Percentiles rank a stretch among this genome's conserved stretches.
Evolutionary conservation across 768 basidiomycete genomes (phyloP).

Genomic region (Collybiopsis confluens): DNA sequence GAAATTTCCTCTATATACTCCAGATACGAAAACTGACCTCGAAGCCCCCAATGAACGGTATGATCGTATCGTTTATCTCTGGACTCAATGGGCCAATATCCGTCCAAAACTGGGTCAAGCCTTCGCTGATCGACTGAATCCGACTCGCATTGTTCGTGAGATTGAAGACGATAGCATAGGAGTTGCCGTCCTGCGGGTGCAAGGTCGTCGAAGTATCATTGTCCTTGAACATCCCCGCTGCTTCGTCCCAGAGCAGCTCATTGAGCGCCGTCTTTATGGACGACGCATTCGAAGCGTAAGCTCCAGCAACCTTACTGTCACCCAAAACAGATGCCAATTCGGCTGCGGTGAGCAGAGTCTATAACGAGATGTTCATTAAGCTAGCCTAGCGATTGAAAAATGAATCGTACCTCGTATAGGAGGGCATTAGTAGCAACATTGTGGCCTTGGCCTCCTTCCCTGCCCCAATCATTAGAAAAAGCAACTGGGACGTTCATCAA

Average conservation of each 20-base stretch:
- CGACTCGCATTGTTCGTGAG: conserved; percentile 34
- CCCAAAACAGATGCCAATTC: conserved; percentile 29
- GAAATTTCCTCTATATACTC: conserved; percentile 2
- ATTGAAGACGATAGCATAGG: conserved; percentile 40
- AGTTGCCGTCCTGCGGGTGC: conserved; percentile 47
- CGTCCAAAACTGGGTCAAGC: conserved; percentile 44
- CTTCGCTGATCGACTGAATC: conserved; percentile 36
- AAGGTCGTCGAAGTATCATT: conserved; percentile 36
- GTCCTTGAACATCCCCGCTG: conserved; percentile 42
- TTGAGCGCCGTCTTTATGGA: conserved; percentile 37
- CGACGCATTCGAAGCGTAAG: conserved; percentile 29
- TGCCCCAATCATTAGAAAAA: conserved; percentile 45
- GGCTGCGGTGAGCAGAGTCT: conserved; percentile 30
- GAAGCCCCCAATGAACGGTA: conserved; percentile 41
- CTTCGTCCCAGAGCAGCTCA: conserved; percentile 37
- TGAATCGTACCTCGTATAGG: conserved; percentile 40
- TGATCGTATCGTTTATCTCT: conserved; percentile 47
- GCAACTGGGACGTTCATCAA: conserved; percentile 33
- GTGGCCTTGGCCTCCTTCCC: conserved; percentile 40
- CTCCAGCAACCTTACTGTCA: conserved; percentile 16
- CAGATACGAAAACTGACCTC: conserved; percentile 32
- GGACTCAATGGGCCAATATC: conserved; percentile 42
- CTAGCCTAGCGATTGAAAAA: background rate
- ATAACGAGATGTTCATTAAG: background rate
- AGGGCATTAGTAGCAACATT: conserved; percentile 33